phyloP scores from a whole-genome alignment of 2,329 filamentous ascomycete genomes.

The Fulvia fulva region DNA sequence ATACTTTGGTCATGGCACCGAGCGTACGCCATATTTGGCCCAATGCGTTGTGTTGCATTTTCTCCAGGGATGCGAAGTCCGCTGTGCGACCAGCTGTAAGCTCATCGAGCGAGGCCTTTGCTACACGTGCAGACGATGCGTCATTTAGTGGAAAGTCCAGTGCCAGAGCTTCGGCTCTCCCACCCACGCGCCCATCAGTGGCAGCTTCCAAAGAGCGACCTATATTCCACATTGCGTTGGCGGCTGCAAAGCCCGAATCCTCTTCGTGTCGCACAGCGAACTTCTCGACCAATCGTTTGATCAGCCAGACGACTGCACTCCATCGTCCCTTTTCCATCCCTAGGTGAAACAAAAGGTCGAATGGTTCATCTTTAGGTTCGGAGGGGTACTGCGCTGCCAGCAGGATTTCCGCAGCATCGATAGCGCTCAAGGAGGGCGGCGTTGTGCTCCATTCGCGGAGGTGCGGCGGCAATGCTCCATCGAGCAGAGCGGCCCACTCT shows the following conservation, averaged over 20 bases:
- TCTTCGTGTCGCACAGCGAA: slow-evolving; percentile 10
- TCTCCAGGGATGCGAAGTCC: slow-evolving; percentile 14
- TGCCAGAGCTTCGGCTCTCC: background rate
- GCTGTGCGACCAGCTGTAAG: slow-evolving; percentile 18
- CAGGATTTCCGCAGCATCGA: slow-evolving; percentile 26
- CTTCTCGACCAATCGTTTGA: slow-evolving; percentile 40
- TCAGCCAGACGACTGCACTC: slow-evolving; percentile 44
- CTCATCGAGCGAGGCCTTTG: slow-evolving; percentile 14
- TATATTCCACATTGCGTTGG: slow-evolving; percentile 12
- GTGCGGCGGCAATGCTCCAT: slow-evolving; percentile 22
- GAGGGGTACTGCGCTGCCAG: slow-evolving; percentile 21
- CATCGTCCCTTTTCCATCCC: slow-evolving; percentile 40
- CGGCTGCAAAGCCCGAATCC: background rate
- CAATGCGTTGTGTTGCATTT: slow-evolving; percentile 36
- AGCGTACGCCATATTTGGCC: slow-evolving; percentile 47
- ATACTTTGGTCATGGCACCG: slow-evolving; percentile 43
- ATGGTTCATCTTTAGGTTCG: background rate
- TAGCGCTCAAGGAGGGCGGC: slow-evolving; percentile 12
- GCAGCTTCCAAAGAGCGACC: slow-evolving; percentile 14
- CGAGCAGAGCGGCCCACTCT: slow-evolving; percentile 17
- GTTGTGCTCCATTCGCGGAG: slow-evolving; percentile 10
- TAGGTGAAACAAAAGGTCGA: slow-evolving; percentile 41
- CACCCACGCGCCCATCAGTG: slow-evolving; percentile 7
- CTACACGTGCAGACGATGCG: background rate
- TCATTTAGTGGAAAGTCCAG: background rate